Evolutionary conservation across 1,139 yeast species (phyloP), one percentile per base, ranked within the genome.

Genomic region (Zygoascus sp.): DNA sequence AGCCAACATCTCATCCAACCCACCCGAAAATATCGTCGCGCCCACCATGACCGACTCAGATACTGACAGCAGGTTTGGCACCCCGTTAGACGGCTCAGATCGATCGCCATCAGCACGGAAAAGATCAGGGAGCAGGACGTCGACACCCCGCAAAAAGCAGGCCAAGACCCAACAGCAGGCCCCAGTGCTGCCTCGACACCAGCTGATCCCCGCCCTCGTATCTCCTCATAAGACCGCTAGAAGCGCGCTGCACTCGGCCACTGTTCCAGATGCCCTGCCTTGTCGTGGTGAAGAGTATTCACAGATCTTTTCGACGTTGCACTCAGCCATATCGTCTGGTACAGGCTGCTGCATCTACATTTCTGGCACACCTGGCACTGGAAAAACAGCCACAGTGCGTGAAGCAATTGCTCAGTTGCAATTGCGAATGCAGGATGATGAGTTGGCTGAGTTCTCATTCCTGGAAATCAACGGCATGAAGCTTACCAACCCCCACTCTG

Each of bases 291-390:
- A 78, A 30, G 96, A 92, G 62, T 89, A 84, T 62, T 77, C 82
- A n/a, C 76, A 82, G 48, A 70, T 92, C 7, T 85, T 81, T 61
- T 65, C 79, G 46, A 80, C 81, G 42, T 64, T 92, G n/a, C 92
- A 88, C 58, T 74, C 80, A 44, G 88, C 96, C 1, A 79, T 92
- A 28, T 75, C 75, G 46, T 76, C 83, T 15, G 78, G 78, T 40
- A 76, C 83, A 1, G 97, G 98, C 0, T 78, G 92, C 16, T 87
- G 96, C 58, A 68, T 92, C 5, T 92, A 90, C 60, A 81, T 92
- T 5, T 87, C 96, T 65, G 99, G 99, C 1, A 89, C 97, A 0
- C 98, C 99, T 0, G 99, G 99, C 9, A 90, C 95, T 3, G 99
- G 99, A 11, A 92, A 92, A 63, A 92, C 99, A 0, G 95, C 95